phyloP scores from a whole-genome alignment of 2,329 filamentous ascomycete species.

The Orbilia brochopaga region DNA sequence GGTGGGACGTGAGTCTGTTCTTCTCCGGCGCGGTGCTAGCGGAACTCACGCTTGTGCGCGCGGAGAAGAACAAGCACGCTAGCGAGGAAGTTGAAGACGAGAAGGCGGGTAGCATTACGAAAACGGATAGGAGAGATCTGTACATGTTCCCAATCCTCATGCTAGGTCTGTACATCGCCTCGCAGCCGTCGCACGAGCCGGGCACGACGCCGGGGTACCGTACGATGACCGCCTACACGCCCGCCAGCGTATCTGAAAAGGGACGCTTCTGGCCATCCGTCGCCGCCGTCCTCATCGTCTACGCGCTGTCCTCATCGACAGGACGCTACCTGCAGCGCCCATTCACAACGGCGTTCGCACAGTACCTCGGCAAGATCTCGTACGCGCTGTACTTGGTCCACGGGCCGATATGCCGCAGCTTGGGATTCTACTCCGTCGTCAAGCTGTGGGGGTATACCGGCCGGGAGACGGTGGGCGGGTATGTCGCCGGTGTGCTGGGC shows the following conservation, averaged over 20 bases:
- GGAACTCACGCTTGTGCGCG: conserved; percentile 50
- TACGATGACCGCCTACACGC: conserved; percentile 51
- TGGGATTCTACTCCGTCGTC: conserved; percentile 48
- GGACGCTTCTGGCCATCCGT: conserved; percentile 56
- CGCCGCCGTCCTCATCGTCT: conserved; percentile 55
- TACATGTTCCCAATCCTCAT: conserved; percentile 29
- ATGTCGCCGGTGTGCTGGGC: conserved; percentile 30
- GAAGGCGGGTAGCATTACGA: not conserved
- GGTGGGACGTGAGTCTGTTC: conserved; percentile 53
- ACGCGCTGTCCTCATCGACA: conserved; percentile 33
- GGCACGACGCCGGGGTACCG: conserved; percentile 53
- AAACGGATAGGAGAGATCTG: conserved; percentile 9
- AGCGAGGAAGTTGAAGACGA: not conserved
- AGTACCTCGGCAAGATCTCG: conserved; percentile 56
- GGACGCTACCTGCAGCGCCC: conserved; percentile 53
- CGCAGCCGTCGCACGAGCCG: conserved; percentile 19
- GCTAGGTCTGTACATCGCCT: conserved; percentile 33
- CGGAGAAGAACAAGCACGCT: conserved; percentile 14
- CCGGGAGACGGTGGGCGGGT: conserved; percentile 13
- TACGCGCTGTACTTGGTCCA: conserved; percentile 56
- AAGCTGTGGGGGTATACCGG: conserved; percentile 42
- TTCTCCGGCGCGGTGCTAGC: conserved; percentile 52
- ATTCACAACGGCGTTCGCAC: conserved; percentile 55
- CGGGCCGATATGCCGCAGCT: conserved; percentile 53
- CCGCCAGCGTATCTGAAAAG: conserved; percentile 49